A percentile compares a stretch with the other conserved stretches of the same genome.
These are phyloP conservation scores for Botrytis fabae DNA, from an alignment of 2,329 filamentous ascomycete genomes.

Conservation along the genomic window DNA sequence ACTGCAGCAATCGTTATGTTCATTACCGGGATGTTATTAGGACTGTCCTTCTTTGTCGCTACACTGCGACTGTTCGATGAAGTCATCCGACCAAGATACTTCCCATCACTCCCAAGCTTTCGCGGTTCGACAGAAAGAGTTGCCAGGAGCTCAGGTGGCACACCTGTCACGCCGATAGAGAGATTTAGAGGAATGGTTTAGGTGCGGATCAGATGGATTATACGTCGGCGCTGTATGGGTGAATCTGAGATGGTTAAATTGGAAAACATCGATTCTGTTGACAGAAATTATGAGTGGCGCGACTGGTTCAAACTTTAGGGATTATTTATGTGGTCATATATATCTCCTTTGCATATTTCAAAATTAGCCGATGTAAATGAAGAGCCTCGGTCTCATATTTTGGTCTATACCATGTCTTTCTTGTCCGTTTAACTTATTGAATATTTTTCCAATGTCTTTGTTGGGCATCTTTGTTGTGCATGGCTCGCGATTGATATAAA, in stretches of 20 bases:
- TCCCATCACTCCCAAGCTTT: neutral
- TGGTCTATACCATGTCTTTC: neutral
- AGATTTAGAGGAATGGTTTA: neutral
- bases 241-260: neutral
- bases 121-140: neutral
- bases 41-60: neutral
- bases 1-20: slow-evolving; percentile 10
- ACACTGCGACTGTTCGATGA: slow-evolving; percentile 4
- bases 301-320: neutral
- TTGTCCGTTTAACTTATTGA: too few species aligned
- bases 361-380: neutral
- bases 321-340: neutral
- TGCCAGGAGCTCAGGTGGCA: neutral
- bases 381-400: neutral
- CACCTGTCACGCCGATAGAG: neutral
- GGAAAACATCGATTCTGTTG: neutral
- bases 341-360: neutral
- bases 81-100: neutral
- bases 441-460: neutral
- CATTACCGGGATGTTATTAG: neutral
- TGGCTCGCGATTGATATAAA: neutral
- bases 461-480: neutral
- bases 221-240: neutral
- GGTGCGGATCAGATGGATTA: neutral
- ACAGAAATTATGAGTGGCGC: neutral